Evolutionary conservation across 78 protist species (phyloP).

Genomic region (Speleostelium caveatum): DNA sequence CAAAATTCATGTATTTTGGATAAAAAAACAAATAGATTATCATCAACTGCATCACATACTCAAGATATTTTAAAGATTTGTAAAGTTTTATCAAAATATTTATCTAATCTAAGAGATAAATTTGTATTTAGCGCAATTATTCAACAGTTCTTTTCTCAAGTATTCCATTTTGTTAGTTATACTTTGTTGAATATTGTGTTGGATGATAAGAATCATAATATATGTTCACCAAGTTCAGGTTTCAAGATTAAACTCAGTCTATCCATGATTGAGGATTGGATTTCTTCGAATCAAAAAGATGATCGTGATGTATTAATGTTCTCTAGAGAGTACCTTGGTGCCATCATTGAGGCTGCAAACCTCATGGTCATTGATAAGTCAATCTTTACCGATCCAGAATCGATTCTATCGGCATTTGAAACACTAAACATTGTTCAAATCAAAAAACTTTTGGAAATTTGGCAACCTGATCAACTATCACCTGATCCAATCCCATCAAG

Average conservation of each 20-base stretch:
- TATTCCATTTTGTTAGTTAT: slow-evolving; percentile 43
- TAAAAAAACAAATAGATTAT: slow-evolving; percentile 60
- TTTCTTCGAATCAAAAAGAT: slow-evolving; percentile 17
- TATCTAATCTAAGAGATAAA: slow-evolving; percentile 36
- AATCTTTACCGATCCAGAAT: slow-evolving; percentile 60
- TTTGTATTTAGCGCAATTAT: slow-evolving; percentile 33
- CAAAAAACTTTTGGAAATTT: slow-evolving; percentile 41
- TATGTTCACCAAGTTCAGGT: slow-evolving; percentile 55
- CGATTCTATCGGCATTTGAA: slow-evolving; percentile 40
- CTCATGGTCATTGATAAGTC: slow-evolving; percentile 72
- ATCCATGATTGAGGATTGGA: slow-evolving; percentile 65
- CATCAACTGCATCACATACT: slow-evolving; percentile 18
- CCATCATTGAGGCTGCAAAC: slow-evolving; percentile 58
- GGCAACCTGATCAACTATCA: slow-evolving; percentile 73
- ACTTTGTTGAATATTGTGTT: slow-evolving; percentile 32
- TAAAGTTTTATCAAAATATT: slow-evolving; percentile 31
- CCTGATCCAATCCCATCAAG: slow-evolving; percentile 72
- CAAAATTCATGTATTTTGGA: slow-evolving; percentile 32
- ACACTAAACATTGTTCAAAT: slow-evolving; percentile 60
- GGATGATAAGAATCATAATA: not conserved
- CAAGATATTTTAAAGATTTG: slow-evolving; percentile 53
- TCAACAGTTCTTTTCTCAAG: slow-evolving; percentile 72
- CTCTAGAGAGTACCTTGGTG: slow-evolving; percentile 1
- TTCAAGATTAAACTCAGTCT: slow-evolving; percentile 50
- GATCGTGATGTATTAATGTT: slow-evolving; percentile 35